Conservation (phyloP, 108 stramenopile genomes). For the Cyclotella baltica region DNA sequence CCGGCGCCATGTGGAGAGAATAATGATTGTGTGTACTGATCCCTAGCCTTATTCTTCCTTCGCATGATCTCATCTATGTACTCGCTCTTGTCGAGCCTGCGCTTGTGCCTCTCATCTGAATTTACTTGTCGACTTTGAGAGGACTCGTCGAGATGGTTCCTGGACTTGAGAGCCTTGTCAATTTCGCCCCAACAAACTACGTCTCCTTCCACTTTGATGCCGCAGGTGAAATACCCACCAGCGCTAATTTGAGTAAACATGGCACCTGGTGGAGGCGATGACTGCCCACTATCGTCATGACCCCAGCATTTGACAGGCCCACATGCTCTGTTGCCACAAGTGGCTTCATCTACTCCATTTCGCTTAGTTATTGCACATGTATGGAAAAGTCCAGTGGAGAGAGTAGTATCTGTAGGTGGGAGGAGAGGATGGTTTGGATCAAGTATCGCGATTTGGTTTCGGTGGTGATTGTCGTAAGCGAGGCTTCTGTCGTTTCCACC, state of each 20-base stretch:
- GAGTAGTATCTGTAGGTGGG: background rate
- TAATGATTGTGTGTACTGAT: background rate
- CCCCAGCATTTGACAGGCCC: conserved; percentile 47
- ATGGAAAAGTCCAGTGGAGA: conserved; percentile 39
- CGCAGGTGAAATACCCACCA: conserved; percentile 42
- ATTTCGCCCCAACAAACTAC: conserved; percentile 46
- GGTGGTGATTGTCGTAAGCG: conserved; percentile 2
- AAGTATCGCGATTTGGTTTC: background rate
- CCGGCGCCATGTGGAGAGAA: conserved; percentile 15
- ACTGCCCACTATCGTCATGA: conserved; percentile 32
- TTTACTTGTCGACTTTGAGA: background rate
- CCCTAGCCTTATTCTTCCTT: background rate
- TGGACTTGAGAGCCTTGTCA: conserved; percentile 21
- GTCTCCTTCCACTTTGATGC: conserved; percentile 23
- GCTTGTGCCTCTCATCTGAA: background rate
- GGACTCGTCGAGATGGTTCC: background rate
- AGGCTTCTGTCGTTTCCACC: background rate
- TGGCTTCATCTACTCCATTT: conserved; percentile 17
- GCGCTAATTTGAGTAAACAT: conserved; percentile 35
- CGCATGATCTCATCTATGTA: conserved; percentile 4
- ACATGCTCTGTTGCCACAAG: conserved; percentile 25
- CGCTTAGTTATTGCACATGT: conserved; percentile 37
- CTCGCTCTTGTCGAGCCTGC: conserved; percentile 24
- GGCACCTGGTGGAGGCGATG: conserved; percentile 37
- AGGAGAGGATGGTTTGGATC: conserved; percentile 7